Conservation (phyloP, 2,329 filamentous ascomycete species). For the Aureobasidium mangrovei region DNA sequence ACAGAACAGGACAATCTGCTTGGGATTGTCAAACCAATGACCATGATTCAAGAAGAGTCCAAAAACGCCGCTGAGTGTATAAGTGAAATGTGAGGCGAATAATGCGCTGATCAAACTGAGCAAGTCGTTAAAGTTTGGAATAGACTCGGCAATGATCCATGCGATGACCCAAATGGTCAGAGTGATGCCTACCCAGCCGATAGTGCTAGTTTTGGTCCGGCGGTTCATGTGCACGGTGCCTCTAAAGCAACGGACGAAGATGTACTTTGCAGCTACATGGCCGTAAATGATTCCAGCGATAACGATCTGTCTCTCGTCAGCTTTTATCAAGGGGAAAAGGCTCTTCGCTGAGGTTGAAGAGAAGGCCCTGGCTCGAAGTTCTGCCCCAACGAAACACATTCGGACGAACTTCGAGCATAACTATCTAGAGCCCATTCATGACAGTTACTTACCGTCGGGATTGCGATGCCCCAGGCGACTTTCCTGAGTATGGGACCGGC, state of each 20-base stretch:
- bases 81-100: conserved; percentile 56
- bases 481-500: conserved; percentile 48
- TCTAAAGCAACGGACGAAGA: conserved; percentile 57
- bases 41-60: conserved; percentile 38
- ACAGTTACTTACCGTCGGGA: conserved; percentile 45
- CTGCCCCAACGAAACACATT: conserved; percentile 31
- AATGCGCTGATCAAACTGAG: conserved; percentile 40
- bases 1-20: conserved; percentile 34
- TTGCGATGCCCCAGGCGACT: conserved; percentile 58
- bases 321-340: too few species aligned
- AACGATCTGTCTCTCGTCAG: conserved; percentile 42
- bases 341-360: too few species aligned
- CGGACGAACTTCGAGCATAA: too few species aligned
- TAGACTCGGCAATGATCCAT: conserved; percentile 54
- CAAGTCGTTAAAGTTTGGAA: conserved; percentile 14
- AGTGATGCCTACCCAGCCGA: conserved; percentile 52
- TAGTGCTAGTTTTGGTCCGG: conserved; percentile 33
- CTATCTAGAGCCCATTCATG: neutral
- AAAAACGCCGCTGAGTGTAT: conserved; percentile 18
- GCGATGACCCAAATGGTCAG: conserved; percentile 51
- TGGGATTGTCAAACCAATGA: conserved; percentile 32
- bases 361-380: too few species aligned
- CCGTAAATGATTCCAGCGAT: conserved; percentile 64
- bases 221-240: conserved; percentile 42
- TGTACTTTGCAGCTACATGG: conserved; percentile 56